Evolutionary conservation across 257 asterid genomes (phyloP), one percentile per base, ranked within the genome.

Genomic region (Solanum pinnatisectum): DNA sequence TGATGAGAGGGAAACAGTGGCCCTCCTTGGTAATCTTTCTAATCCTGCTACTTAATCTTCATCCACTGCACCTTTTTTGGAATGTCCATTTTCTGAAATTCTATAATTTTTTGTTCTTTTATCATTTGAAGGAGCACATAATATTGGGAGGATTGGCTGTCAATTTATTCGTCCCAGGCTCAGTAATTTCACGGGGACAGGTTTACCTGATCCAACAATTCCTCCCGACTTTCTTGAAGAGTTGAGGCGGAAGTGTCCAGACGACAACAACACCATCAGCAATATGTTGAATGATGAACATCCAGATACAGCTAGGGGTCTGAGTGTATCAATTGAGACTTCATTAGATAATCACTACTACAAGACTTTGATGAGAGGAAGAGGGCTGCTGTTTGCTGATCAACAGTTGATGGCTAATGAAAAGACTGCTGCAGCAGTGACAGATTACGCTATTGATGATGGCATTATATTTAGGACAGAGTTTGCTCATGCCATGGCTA

Each of bases 381-480:
- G 77, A 90, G 93, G 92, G 73, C 79, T 89, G 3, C 83, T 90
- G n/a, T 87, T 87, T 32, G 86, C 92, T 27, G 93, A 91, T 78
- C 91, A 90, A 73, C 92, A 88, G 46, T 42, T 91, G 87, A 85
- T 90, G 92, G 86, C 84, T 10, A 11, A 88, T 40, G 92, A 85
- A 83, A 59, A 90, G 86, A 88, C 93, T 0, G 88, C 89, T 4
- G 42, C 81, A 25, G 72, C 68, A 10, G 92, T 89, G 40, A 25
- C 40, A 20, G 90, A 90, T 32, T 90, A 88, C 40, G 84, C 91
- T 79, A 56, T 22, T 23, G 92, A 87, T 32, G 92, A 91, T 44
- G 91, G 84, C 42, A 20, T 84, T 7, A 73, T 56, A 39, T 90
- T 91, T 44, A 25, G 89, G 22, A 18, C 25, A 22, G 90, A 91